These are phyloP conservation scores for Trametes elegans DNA, from an alignment of 768 basidiomycete species.

Conservation along the genomic window DNA sequence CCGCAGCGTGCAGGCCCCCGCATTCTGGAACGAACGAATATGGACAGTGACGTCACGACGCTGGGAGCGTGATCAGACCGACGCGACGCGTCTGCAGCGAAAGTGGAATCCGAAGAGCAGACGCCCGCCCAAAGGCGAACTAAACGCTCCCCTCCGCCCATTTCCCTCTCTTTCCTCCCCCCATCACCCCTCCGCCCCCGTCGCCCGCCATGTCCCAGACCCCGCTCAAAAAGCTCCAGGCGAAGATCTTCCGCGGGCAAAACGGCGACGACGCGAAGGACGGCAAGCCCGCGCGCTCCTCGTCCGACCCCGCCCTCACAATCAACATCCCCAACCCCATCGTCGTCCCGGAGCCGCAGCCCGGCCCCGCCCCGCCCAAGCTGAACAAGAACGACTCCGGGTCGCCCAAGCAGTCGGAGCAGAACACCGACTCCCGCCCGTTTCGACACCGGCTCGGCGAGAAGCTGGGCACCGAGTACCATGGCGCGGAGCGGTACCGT, in stretches of 20 bases:
- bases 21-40: constrained; percentile 6
- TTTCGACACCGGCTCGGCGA: constrained; percentile 68
- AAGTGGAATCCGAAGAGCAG: background rate
- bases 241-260: constrained; percentile 62
- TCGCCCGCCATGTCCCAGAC: constrained; percentile 41
- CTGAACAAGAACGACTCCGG: constrained; percentile 24
- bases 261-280: constrained; percentile 26
- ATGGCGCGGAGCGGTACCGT: constrained; percentile 79
- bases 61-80: constrained; percentile 1
- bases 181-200: constrained; percentile 5
- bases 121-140: constrained; percentile 11
- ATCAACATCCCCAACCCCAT: constrained; percentile 68
- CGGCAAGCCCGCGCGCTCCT: constrained; percentile 26
- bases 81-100: constrained; percentile 16
- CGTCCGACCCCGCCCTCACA: constrained; percentile 41
- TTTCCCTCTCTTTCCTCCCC: constrained; percentile 5
- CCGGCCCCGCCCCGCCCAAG: constrained; percentile 43
- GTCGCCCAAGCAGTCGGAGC: constrained; percentile 13
- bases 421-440: constrained; percentile 23
- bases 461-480: constrained; percentile 67
- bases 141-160: background rate
- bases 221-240: constrained; percentile 64
- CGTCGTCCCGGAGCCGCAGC: constrained; percentile 30
- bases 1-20: background rate
- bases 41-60: constrained; percentile 14